These are phyloP conservation scores for Vicia sativa DNA, from an alignment of 306 rosid species.

Conservation along the genomic window DNA sequence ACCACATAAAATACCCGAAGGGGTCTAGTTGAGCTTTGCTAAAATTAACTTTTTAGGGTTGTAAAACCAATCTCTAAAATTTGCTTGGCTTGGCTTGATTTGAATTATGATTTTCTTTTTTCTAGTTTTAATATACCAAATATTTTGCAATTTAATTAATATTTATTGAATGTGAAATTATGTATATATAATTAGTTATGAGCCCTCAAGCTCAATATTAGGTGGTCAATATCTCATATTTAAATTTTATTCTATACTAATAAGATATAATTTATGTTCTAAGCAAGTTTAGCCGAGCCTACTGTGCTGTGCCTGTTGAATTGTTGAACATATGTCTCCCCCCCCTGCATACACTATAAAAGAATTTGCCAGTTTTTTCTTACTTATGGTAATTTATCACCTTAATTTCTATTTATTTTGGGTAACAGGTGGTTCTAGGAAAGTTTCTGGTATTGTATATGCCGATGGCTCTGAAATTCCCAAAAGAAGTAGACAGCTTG, in stretches of 20 bases:
- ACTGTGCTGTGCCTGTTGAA: conserved; percentile 6
- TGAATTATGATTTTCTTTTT: conserved; percentile 17
- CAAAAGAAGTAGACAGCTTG: conserved; percentile 78
- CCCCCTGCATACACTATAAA: conserved; percentile 7
- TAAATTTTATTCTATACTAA: not conserved
- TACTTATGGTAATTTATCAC: not conserved
- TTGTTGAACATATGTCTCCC: conserved; percentile 30
- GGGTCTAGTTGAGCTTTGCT: conserved; percentile 16
- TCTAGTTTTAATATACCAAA: conserved; percentile 1
- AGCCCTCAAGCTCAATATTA: conserved; percentile 25
- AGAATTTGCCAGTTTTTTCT: conserved; percentile 12
- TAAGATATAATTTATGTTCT: conserved; percentile 22
- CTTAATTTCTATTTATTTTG: conserved; percentile 36
- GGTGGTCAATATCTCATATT: conserved; percentile 5
- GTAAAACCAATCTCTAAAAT: not conserved
- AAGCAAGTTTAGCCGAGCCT: conserved; percentile 11
- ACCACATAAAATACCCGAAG: not conserved
- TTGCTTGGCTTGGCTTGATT: conserved; percentile 6
- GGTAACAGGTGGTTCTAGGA: conserved; percentile 70
- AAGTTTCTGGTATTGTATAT: conserved; percentile 69
- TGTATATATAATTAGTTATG: conserved; percentile 9
- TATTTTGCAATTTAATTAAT: not conserved
- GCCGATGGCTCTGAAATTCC: conserved; percentile 84
- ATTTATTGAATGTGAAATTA: not conserved
- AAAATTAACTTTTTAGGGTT: not conserved